A percentile compares a stretch with the other conserved stretches of the same genome.
Evolutionary conservation across 495 filamentous ascomycete genomes (phyloP).

Genomic region (Penicillium crystallinum): DNA sequence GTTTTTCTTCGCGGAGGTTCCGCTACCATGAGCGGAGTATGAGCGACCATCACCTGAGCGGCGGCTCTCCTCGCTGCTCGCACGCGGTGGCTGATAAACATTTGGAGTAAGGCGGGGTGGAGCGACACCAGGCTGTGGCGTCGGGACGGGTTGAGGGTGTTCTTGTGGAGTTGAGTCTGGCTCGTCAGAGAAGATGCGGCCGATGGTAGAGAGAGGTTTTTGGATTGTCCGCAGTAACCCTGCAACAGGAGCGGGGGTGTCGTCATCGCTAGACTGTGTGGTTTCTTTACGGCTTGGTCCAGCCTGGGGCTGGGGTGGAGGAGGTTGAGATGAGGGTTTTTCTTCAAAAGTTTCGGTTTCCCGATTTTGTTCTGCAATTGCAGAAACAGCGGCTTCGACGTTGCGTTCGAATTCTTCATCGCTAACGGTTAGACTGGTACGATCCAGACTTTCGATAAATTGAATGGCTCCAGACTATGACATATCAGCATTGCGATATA

Average conservation of each 20-base stretch:
- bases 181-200: conserved; percentile 95
- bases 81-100: conserved; percentile 46
- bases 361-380: conserved; percentile 84
- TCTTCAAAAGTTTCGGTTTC: conserved; percentile 55
- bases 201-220: conserved; percentile 84
- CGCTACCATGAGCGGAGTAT: conserved; percentile 8
- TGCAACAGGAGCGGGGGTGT: conserved; percentile 68
- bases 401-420: conserved; percentile 94
- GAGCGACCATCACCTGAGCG: conserved; percentile 43
- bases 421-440: conserved; percentile 86
- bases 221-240: conserved; percentile 90
- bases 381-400: conserved; percentile 93
- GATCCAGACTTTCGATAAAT: conserved; percentile 94
- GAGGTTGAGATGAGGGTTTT: conserved; percentile 30
- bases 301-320: conserved; percentile 39
- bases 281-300: conserved; percentile 37
- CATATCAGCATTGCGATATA: background rate
- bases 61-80: conserved; percentile 37
- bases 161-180: conserved; percentile 33
- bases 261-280: conserved; percentile 50
- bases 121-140: conserved; percentile 50
- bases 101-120: conserved; percentile 57
- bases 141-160: conserved; percentile 44
- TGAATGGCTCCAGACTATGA: conserved; percentile 85
- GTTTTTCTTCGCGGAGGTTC: conserved; percentile 25